Evolutionary conservation across 805 yeast genomes (phyloP), one percentile per base, ranked within the genome.

Genomic region (Grigorovia humatica): DNA sequence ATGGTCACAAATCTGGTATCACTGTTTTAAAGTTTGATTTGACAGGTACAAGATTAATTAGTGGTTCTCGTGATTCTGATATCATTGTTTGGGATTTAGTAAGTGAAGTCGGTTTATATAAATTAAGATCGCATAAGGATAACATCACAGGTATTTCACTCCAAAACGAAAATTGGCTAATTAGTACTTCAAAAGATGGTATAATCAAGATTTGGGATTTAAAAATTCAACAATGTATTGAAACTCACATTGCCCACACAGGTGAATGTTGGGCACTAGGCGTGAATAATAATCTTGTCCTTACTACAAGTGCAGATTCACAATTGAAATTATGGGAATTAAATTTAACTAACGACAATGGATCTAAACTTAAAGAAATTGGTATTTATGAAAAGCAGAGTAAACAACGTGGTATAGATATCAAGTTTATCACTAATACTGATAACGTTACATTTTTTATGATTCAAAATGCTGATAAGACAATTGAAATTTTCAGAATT

Each of bases 31-130:
- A 70, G 49, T 93, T 91, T 61, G 96, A 90, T 64, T 59, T 66
- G 15, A 81, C 83, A 42, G 98, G 98, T 46, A 89, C 98, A 0
- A 74, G 93, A 55, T 71, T 93, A 17, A 77, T 83, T 35, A 85
- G 96, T 6, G 99, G 98, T 2, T 83, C 96, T 0, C 78, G 79
- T 48, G 99, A 93, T 67, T 78, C 96, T 4, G 74, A 79, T 51
- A 80, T 91, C 38, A 84, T 93, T 55, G 75, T 89, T 58, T 93
- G 99, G 99, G 99, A 93, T 71, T 77, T 93, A 51, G 90, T 93
- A 15, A 85, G 88, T 9, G 99, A 93, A 72, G 81, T 79, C 29
- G 99, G 99, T 12, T 69, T 91, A 38, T 86, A 79, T 71, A 84
- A 91, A 61, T 75, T 93, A 54, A 80, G 86, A 65, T 89, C 97